Evolutionary conservation across 2,329 filamentous ascomycete species (phyloP).

Genomic region (Aspergillus ibericus): DNA sequence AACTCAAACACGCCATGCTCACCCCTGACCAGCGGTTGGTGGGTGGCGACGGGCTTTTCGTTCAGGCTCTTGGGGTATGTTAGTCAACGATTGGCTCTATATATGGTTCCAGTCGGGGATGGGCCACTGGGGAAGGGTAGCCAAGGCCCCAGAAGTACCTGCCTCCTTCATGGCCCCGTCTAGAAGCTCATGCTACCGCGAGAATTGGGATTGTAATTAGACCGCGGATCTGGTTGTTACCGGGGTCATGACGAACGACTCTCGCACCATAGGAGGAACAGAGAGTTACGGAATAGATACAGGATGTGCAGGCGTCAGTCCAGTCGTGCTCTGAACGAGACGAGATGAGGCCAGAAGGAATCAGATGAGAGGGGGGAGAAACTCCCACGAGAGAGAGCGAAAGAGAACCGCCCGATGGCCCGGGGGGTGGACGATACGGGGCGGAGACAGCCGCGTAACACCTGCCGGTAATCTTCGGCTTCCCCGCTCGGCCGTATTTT

Average conservation of each 20-base stretch:
- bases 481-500: neutral
- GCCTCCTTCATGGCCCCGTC: neutral
- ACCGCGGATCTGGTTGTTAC: neutral
- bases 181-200: neutral
- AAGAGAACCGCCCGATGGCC: neutral
- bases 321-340: neutral
- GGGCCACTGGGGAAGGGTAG: neutral
- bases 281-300: neutral
- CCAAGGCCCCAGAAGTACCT: neutral
- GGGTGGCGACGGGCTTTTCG: neutral
- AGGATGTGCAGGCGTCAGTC: neutral
- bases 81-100: neutral
- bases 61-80: neutral
- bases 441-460: neutral
- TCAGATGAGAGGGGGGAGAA: neutral
- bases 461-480: neutral
- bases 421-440: neutral
- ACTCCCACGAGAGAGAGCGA: neutral
- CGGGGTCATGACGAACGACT: neutral
- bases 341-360: neutral
- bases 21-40: neutral
- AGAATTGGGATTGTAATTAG: neutral
- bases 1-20: constrained; percentile 45
- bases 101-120: neutral
- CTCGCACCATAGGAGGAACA: neutral